A percentile compares a stretch with the other conserved stretches of the same genome.
Conservation (phyloP, 306 rosid species). For the Inga laurina region DNA sequence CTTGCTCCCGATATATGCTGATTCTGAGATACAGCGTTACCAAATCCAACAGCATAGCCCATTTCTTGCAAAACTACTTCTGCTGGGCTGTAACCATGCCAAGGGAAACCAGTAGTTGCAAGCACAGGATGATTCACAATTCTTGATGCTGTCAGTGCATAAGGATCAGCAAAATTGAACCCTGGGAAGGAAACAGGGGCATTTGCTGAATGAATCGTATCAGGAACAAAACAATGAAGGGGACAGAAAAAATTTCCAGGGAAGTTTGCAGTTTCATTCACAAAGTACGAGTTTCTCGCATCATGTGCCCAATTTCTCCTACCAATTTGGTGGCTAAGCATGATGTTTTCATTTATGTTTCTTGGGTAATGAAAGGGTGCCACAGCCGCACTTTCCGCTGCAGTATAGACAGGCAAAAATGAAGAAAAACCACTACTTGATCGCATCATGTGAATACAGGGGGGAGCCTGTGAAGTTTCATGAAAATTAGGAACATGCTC, state of each 20-base stretch:
- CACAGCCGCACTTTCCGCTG: neutral
- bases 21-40: neutral
- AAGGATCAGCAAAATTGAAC: neutral
- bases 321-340: conserved; percentile 2
- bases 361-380: neutral
- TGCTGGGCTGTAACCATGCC: neutral
- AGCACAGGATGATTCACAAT: neutral
- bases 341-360: neutral
- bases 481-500: neutral
- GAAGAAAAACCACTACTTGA: neutral
- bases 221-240: neutral
- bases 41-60: neutral
- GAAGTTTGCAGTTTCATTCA: conserved; percentile 1
- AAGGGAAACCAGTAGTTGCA: neutral
- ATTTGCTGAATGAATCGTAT: neutral
- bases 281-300: neutral
- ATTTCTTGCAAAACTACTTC: neutral
- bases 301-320: neutral
- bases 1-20: neutral
- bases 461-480: conserved; percentile 13
- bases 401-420: neutral
- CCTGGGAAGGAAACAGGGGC: neutral
- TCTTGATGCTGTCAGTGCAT: neutral
- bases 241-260: neutral
- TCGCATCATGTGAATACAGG: neutral